phyloP scores from a whole-genome alignment of 495 filamentous ascomycete species.

The Copromyces sp. region DNA sequence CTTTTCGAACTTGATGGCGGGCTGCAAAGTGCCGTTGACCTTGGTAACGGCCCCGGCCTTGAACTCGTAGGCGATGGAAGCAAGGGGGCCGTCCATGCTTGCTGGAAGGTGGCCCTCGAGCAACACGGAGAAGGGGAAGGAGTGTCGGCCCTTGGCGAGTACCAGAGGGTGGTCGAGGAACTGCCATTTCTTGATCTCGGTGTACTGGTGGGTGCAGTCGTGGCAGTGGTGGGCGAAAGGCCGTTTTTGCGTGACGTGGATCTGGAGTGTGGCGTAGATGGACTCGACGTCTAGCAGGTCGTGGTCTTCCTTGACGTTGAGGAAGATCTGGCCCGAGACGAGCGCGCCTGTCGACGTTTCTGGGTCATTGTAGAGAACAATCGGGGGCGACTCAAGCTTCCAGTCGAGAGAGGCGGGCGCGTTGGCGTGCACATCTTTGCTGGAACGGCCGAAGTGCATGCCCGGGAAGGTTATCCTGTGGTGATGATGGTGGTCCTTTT shows the following conservation, averaged over 20 bases:
- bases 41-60: conserved; percentile 62
- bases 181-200: conserved; percentile 66
- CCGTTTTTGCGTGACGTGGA: conserved; percentile 60
- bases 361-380: conserved; percentile 70
- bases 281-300: conserved; percentile 53
- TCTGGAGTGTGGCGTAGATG: conserved; percentile 58
- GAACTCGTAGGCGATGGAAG: conserved; percentile 69
- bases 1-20: conserved; percentile 48
- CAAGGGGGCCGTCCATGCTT: conserved; percentile 61
- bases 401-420: conserved; percentile 54
- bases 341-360: conserved; percentile 75
- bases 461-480: conserved; percentile 38
- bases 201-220: conserved; percentile 59
- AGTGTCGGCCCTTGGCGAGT: conserved; percentile 54
- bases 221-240: conserved; percentile 69
- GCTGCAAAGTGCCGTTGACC: conserved; percentile 18
- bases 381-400: conserved; percentile 80
- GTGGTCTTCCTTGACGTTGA: conserved; percentile 49
- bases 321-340: conserved; percentile 70
- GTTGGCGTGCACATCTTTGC: conserved; percentile 30
- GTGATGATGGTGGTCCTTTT: conserved; percentile 28
- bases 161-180: conserved; percentile 59
- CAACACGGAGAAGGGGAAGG: conserved; percentile 86
- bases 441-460: conserved; percentile 37
- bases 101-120: conserved; percentile 81